Base-by-base conservation (phyloP, 2,329 filamentous ascomycete genomes). In the Proliferodiscus dingleyae region DNA sequence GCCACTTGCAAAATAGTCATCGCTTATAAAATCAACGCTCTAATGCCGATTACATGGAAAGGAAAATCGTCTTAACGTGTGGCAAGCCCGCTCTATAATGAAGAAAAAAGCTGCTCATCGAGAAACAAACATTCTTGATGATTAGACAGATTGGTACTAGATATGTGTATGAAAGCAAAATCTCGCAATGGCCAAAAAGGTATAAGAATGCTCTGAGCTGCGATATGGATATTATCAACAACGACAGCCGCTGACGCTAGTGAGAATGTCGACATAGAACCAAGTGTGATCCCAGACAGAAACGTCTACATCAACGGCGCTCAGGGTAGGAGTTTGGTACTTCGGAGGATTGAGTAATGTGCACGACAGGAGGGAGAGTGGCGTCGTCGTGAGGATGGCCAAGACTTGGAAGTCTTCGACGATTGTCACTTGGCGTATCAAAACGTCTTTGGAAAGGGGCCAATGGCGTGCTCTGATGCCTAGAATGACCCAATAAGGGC, bases 381-480 rank as follows among this genome's bases (percentile, higher is more conserved):
- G n/a, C n/a, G n/a, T 41, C 32, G 8, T 24, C 9, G 29, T 37
- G 29, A n/a, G 18, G 16, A 24, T 37, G 33, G 13, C 18, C 11
- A 13, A 37, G 10, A 18, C 34, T 44, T n/a, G 41, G 23, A 64
- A 69, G 50, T 57, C 68, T 13, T 54, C 73, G 18, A 18, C n/a
- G n/a, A 11, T 68, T 66, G 41, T 68, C 19, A 15, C n/a, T 43
- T 15, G 13, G 29, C 30, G n/a, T 37, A 37, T 34, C 16, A 38
- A 15, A 18, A 22, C 36, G 24, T 28, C 11, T 46, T 21, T n/a
- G 34, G 32, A 33, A 33, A 11, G 11, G 34, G 7, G 33, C 39
- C 46, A 53, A 44, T 26, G 53, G 50, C 8, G 45, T 47, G 13
- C 47, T 50, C 32, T 50, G 44, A 15, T 53, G 50, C 4, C 47